A percentile compares a stretch with the other conserved stretches of the same genome.
Evolutionary conservation across 805 yeast genomes (phyloP).

Genomic region (Wickerhamiella musiphila): DNA sequence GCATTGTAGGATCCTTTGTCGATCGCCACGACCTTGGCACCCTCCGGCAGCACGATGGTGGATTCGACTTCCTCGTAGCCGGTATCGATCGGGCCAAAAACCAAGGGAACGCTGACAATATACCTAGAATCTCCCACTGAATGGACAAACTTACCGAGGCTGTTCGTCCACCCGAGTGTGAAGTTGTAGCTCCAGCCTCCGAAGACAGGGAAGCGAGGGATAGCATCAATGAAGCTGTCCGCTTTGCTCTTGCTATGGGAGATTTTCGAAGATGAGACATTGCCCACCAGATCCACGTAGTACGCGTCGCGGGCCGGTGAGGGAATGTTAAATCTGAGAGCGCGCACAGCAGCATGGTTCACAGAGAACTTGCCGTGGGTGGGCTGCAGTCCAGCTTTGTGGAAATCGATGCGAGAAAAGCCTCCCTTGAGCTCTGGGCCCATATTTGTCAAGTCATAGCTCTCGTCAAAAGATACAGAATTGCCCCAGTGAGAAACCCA

Average conservation of each 20-base stretch:
- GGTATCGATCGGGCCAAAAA: constrained; percentile 57
- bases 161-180: constrained; percentile 83
- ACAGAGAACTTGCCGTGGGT: constrained; percentile 21
- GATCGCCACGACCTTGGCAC: constrained; percentile 42
- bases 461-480: constrained; percentile 62
- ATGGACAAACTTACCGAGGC: constrained; percentile 36
- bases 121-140: constrained; percentile 31
- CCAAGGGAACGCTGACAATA: constrained; percentile 47
- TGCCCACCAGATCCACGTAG: constrained; percentile 80
- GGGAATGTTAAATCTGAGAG: constrained; percentile 40
- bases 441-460: constrained; percentile 58
- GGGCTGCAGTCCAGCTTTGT: constrained; percentile 33
- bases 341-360: constrained; percentile 41
- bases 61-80: constrained; percentile 45
- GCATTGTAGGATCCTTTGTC: constrained; percentile 33
- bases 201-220: constrained; percentile 84
- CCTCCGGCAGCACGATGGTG: constrained; percentile 70
- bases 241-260: constrained; percentile 12
- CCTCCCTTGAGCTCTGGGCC: constrained; percentile 45
- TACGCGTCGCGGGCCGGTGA: constrained; percentile 45
- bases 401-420: constrained; percentile 68
- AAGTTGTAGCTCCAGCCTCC: constrained; percentile 95
- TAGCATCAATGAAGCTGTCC: constrained; percentile 33
- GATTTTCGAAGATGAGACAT: constrained; percentile 55
- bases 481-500: constrained; percentile 84